Percentiles rank a stretch among this genome's conserved stretches.
phyloP scores from a whole-genome alignment of 768 basidiomycete genomes.

The Udeniomyces megalosporus region DNA sequence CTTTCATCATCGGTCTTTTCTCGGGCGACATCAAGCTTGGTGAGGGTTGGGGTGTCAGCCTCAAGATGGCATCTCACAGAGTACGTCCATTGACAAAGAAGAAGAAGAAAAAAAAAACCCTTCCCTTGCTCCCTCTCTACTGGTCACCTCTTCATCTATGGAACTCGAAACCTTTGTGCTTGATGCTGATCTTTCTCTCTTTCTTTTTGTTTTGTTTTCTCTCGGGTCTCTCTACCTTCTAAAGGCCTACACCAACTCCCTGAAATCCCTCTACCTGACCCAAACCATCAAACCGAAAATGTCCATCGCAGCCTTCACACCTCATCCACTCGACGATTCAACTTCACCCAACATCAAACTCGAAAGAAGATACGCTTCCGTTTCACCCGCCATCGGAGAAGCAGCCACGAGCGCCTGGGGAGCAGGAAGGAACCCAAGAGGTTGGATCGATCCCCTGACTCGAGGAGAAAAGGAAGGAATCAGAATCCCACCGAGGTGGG shows the following conservation, averaged over 20 bases:
- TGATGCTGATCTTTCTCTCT: not conserved
- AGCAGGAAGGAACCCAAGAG: not conserved
- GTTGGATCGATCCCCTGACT: not conserved
- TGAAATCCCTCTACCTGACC: conserved; percentile 1
- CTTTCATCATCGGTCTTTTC: conserved; percentile 91
- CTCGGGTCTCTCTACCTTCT: not conserved
- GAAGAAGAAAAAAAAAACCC: too few relatives aligned
- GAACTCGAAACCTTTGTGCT: too few relatives aligned
- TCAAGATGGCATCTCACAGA: conserved; percentile 88
- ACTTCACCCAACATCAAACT: not conserved
- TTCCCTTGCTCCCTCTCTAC: too few relatives aligned
- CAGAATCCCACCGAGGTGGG: not conserved
- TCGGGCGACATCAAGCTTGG: conserved; percentile 53
- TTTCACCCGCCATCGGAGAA: conserved; percentile 3
- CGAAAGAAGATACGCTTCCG: not conserved
- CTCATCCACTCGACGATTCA: not conserved
- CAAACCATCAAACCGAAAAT: not conserved
- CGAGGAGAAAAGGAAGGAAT: not conserved
- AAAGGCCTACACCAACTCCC: conserved; percentile 3
- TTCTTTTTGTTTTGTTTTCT: not conserved
- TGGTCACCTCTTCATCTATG: too few relatives aligned
- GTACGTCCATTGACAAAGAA: conserved; percentile 34
- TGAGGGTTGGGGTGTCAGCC: conserved; percentile 81
- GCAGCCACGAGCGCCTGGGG: not conserved
- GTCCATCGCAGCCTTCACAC: not conserved